Evolutionary conservation across 129 eudicot species (phyloP), one percentile per base, ranked within the genome.

Genomic region (Gnaphalium uliginosum): DNA sequence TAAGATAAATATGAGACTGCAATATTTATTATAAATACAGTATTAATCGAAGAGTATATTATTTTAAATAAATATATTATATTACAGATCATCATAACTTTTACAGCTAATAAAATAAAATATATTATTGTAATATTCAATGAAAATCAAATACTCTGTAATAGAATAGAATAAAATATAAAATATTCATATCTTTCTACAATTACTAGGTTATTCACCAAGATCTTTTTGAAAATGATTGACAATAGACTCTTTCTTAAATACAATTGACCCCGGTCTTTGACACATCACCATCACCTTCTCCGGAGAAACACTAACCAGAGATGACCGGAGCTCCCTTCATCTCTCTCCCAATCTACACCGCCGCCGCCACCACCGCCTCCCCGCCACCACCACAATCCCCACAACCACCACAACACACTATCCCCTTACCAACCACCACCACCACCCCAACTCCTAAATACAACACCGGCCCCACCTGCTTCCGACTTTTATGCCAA

Each of bases 401-500:
- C n/a, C n/a, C n/a, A n/a, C 32, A 1, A 30, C 23, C 37, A 2
- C 68, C 74, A 9, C 50, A 60, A 13, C 53, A 68, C 11, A 13
- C 78, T 21, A 33, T 50, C 35, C 33, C 27, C 63, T n/a, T 51
- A 4, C 13, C 15, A 72, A 5, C 69, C 76, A 8, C 64, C 76
- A 2, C 41, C 73, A 17, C 2, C 78, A 18, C 81, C 69, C 79
- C 74, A 79, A 62, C 21, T 23, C 23, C 33, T 73, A 69, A 22
- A 89, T 82, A 75, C 82, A 70, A 6, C 8, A 8, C 81, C 6
- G 87, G 89, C 25, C 39, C 68, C 78, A 83, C 68, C 35, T 53
- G 73, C 37, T 81, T 92, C 84, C 89, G 90, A 0, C 72, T 92
- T 22, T 85, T 89, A 79, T 87, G 94, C 85, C 95, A 85, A 76